Evolutionary conservation across 2,329 filamentous ascomycete genomes (phyloP), one percentile per base, ranked within the genome.

Genomic region (Lasiodiplodia gonubiensis): DNA sequence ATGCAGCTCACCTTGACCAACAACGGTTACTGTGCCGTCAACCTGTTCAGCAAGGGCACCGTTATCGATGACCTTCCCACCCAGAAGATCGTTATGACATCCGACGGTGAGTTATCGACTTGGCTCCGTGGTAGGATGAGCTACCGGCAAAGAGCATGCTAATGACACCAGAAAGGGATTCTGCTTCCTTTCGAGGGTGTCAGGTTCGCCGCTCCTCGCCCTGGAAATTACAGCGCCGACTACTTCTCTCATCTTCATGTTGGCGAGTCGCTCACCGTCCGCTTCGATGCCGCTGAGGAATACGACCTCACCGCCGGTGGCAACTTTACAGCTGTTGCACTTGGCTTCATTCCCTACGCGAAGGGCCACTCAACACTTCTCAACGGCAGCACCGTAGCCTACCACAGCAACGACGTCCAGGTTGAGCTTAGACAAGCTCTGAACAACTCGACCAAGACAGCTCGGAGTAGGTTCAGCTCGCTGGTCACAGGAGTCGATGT

Each of bases 361-460:
- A 80, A 82, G 23, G 79, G 79, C 53, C 80, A 83, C 72, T 83
- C 81, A n/a, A 87, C 82, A 55, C 78, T 83, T 39, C 82, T 91
- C 46, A 76, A 83, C 12, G 87, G 86, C 16, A 23, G 10, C 2
- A 83, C 82, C 59, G 75, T 90, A 2, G 75, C 82, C 8, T 91
- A 85, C 78, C 78, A 82, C 60, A 88, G 86, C 73, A 90, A 91
- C 78, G 80, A 81, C 14, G 76, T 91, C 55, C 82, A 81, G 61
- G 81, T 89, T 68, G 76, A 82, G 5, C 80, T 92, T 48, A 84
- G 90, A 69, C 88, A 85, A n/a, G 77, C 77, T 14, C 75, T 83
- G 57, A 88, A 89, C 11, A 82, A 82, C 55, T 79, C 82, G 42
- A 80, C 84, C 60, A 79, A 82, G 70, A 80, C 82, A 16, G 25